Conservation (phyloP, 148 eudicot species). For the Cornus suecica region DNA sequence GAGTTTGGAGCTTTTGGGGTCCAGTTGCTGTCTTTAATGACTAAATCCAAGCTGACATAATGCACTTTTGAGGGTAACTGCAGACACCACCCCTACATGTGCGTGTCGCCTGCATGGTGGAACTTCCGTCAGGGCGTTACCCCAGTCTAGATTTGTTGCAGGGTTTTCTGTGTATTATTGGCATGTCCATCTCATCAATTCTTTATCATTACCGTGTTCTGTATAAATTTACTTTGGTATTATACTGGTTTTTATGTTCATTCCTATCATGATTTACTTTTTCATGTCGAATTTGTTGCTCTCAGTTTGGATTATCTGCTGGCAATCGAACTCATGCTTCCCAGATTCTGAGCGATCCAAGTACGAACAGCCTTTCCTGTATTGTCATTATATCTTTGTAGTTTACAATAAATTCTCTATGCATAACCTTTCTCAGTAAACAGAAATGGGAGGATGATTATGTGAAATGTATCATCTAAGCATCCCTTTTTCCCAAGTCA, state of each 20-base stretch:
- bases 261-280: conserved; percentile 6
- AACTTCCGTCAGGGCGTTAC: no score
- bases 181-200: not conserved
- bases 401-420: not conserved
- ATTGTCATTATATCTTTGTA: not conserved
- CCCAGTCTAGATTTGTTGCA: not conserved
- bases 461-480: not conserved
- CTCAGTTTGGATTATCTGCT: conserved; percentile 68
- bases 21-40: no score
- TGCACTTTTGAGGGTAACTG: no score
- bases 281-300: conserved; percentile 7
- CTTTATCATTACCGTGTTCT: not conserved
- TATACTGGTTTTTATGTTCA: not conserved
- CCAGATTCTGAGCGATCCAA: conserved; percentile 78
- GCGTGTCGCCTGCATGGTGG: no score
- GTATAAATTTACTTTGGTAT: not conserved
- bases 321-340: conserved; percentile 71
- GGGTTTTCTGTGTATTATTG: not conserved
- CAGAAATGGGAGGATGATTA: not conserved
- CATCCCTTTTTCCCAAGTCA: not conserved
- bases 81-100: no score
- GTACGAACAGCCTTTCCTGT: conserved; percentile 37
- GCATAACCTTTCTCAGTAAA: not conserved
- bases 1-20: no score
- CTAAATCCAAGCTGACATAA: no score